Percentiles rank a stretch among this genome's conserved stretches.
Conservation (phyloP, 345 rosid genomes). For the Sisymbrium irio region DNA sequence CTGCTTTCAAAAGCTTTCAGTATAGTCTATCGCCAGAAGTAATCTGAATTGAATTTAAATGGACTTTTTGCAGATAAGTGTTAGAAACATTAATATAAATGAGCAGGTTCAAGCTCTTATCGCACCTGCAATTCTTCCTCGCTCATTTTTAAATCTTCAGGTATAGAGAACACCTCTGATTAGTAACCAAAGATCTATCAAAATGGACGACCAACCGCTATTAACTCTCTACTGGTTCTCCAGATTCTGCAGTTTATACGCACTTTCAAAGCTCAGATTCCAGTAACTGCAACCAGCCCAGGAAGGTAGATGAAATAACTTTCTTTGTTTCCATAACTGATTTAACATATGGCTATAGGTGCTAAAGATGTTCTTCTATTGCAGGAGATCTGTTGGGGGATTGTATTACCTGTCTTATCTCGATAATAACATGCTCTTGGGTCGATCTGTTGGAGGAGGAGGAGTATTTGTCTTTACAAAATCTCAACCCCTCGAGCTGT, state of each 20-base stretch:
- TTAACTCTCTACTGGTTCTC: constrained; percentile 7
- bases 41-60: constrained; percentile 2
- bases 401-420: constrained; percentile 85
- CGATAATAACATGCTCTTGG: constrained; percentile 76
- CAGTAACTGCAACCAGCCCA: constrained; percentile 53
- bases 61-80: constrained; percentile 53
- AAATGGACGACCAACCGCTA: neutral
- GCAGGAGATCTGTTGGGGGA: constrained; percentile 75
- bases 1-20: constrained; percentile 13
- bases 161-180: constrained; percentile 28
- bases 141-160: constrained; percentile 77
- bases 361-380: constrained; percentile 11
- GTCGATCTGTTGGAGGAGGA: constrained; percentile 93
- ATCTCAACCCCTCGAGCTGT: constrained; percentile 67
- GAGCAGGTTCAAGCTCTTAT: constrained; percentile 74
- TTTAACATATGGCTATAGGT: constrained; percentile 9
- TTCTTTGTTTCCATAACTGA: neutral
- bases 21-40: neutral
- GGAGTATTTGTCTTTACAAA: constrained; percentile 83
- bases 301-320: constrained; percentile 44
- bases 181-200: neutral
- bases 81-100: constrained; percentile 73
- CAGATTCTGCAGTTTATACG: constrained; percentile 89
- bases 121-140: constrained; percentile 85
- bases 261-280: constrained; percentile 68